A percentile compares a stretch with the other conserved stretches of the same genome.
phyloP scores from a whole-genome alignment of 2,329 filamentous ascomycete genomes.

The Aspergillus nomiae region DNA sequence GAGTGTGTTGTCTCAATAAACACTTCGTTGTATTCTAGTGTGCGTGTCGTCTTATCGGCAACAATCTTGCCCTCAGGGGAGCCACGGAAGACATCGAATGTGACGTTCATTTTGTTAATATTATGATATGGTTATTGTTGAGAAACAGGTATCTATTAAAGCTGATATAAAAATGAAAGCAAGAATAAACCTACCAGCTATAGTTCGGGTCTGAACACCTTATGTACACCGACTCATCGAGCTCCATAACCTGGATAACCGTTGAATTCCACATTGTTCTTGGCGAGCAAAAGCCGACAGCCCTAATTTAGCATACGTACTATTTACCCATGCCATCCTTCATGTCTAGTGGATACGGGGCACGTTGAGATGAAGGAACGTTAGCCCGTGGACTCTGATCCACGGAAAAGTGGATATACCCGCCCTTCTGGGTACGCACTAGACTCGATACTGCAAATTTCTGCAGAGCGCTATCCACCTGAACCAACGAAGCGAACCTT shows the following conservation, averaged over 20 bases:
- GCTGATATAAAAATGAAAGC: not conserved
- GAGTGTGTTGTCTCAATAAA: slow-evolving; percentile 24
- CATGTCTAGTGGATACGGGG: not conserved
- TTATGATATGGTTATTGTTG: not conserved
- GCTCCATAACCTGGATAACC: not conserved
- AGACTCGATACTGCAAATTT: not conserved
- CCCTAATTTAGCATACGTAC: not conserved
- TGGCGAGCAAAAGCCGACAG: not conserved
- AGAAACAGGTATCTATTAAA: not conserved
- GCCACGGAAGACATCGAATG: slow-evolving; percentile 22
- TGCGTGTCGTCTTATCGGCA: slow-evolving; percentile 7
- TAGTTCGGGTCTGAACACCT: not conserved
- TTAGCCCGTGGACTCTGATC: not conserved
- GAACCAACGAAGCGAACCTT: not conserved
- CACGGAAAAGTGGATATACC: not conserved
- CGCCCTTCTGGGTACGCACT: not conserved
- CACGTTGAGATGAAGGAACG: not conserved
- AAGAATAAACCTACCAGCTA: not conserved
- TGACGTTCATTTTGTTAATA: not conserved
- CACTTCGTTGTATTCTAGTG: slow-evolving; percentile 17
- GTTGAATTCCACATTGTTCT: not conserved
- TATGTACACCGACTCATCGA: not conserved
- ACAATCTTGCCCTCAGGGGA: slow-evolving; percentile 20
- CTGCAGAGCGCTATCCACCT: not conserved
- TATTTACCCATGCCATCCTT: not conserved